Conservation (phyloP, 306 rosid genomes). For the Rubus parviflorus region DNA sequence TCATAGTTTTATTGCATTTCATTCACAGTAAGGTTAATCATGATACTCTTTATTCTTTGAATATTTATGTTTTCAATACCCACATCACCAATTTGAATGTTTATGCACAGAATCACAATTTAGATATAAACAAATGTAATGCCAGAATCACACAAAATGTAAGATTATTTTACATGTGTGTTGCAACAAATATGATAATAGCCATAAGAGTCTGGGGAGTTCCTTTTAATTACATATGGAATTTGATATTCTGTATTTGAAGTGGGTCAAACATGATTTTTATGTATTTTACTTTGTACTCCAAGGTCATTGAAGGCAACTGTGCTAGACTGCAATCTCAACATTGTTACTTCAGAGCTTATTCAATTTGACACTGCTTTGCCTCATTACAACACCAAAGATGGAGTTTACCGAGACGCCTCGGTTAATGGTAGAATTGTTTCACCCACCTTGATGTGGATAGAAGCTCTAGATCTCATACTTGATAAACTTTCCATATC, state of each 20-base stretch:
- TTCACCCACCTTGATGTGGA: slow-evolving; percentile 96
- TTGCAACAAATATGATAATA: not conserved
- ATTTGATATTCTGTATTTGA: not conserved
- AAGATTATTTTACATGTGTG: not conserved
- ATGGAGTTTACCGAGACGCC: slow-evolving; percentile 84
- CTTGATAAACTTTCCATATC: slow-evolving; percentile 61
- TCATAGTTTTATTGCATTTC: not conserved
- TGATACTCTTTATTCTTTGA: not conserved
- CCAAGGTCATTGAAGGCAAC: slow-evolving; percentile 93
- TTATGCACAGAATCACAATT: not conserved
- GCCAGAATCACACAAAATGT: not conserved
- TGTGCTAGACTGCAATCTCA: slow-evolving; percentile 73
- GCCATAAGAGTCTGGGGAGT: not conserved
- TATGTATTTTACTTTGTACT: slow-evolving; percentile 7
- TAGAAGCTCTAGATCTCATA: slow-evolving; percentile 86
- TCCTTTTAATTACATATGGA: not conserved
- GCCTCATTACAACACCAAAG: slow-evolving; percentile 84
- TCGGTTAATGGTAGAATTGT: slow-evolving; percentile 72
- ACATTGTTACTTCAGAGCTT: slow-evolving; percentile 63
- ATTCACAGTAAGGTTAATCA: not conserved
- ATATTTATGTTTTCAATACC: not conserved
- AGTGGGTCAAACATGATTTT: slow-evolving; percentile 18
- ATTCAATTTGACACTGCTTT: slow-evolving; percentile 80
- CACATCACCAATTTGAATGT: not conserved
- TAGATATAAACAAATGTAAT: not conserved